A percentile compares a stretch with the other conserved stretches of the same genome.
Conservation (phyloP, 441 rosid genomes). For the Adansonia gregorii region DNA sequence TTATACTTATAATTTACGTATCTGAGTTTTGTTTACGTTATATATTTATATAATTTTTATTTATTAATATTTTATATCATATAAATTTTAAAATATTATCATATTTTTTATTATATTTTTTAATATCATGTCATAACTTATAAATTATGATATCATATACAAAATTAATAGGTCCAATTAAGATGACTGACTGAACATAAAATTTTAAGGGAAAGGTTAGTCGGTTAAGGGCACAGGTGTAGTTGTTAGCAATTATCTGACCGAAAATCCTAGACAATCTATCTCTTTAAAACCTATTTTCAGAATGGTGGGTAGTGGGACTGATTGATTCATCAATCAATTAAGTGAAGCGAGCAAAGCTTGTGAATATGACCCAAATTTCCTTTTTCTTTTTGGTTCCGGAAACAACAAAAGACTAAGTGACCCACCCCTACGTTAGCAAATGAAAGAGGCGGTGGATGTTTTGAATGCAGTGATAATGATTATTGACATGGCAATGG, state of each 20-base stretch:
- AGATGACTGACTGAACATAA: not conserved
- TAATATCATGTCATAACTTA: too few species aligned
- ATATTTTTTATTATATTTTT: too few species aligned
- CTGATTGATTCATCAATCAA: slow-evolving; percentile 26
- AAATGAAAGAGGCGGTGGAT: not conserved
- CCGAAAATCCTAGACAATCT: not conserved
- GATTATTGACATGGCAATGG: slow-evolving; percentile 28
- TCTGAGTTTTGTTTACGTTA: not conserved
- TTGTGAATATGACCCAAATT: slow-evolving; percentile 14
- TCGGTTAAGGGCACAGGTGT: slow-evolving; percentile 2
- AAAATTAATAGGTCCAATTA: not conserved
- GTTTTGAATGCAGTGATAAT: slow-evolving; percentile 23
- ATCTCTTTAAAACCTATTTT: not conserved
- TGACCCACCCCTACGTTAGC: slow-evolving; percentile 34
- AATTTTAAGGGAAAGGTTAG: not conserved
- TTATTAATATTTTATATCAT: too few species aligned
- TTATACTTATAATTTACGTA: not conserved
- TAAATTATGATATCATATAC: too few species aligned
- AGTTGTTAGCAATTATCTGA: slow-evolving; percentile 31
- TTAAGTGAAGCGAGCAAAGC: slow-evolving; percentile 20
- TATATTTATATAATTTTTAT: too few species aligned
- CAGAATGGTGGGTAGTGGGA: slow-evolving; percentile 32
- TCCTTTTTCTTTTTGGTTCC: not conserved
- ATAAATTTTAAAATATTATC: too few species aligned
- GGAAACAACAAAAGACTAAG: slow-evolving; percentile 19